These are phyloP conservation scores for Xerocomus brunneocitrinus DNA, from an alignment of 768 basidiomycete species.

Conservation along the genomic window DNA sequence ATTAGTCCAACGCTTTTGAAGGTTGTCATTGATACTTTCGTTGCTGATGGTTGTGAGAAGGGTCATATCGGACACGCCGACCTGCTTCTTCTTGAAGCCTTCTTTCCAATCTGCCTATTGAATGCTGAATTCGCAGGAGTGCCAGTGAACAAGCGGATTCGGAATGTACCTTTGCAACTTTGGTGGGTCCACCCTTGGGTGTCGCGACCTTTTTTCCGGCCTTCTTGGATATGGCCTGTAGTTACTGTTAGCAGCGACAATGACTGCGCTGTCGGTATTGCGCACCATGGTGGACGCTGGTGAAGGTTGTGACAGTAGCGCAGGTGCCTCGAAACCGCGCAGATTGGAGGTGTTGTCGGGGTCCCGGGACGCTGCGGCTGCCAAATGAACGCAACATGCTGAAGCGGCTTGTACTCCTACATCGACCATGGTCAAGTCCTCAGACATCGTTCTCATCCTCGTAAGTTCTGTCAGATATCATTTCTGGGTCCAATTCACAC, in stretches of 20 bases:
- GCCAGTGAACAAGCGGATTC: not conserved
- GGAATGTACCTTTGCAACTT: slow-evolving; percentile 68
- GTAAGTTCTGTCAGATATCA: slow-evolving; percentile 36
- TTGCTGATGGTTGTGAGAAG: slow-evolving; percentile 94
- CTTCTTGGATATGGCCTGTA: slow-evolving; percentile 83
- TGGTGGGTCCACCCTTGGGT: slow-evolving; percentile 53
- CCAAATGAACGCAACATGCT: not conserved
- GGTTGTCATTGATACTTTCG: slow-evolving; percentile 95
- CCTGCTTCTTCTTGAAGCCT: slow-evolving; percentile 99
- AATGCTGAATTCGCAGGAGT: slow-evolving; percentile 7
- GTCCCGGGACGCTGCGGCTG: slow-evolving; percentile 20
- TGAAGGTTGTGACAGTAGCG: not conserved
- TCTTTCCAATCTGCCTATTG: slow-evolving; percentile 97
- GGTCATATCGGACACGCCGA: slow-evolving; percentile 99
- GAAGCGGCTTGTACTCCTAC: not conserved
- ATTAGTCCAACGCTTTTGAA: slow-evolving; percentile 93
- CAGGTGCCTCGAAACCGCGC: slow-evolving; percentile 13
- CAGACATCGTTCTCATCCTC: slow-evolving; percentile 76
- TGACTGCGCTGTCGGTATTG: not conserved
- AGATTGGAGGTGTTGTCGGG: slow-evolving; percentile 12
- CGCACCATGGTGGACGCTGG: slow-evolving; percentile 21
- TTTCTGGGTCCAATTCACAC: not conserved
- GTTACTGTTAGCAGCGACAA: not conserved
- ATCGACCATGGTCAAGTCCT: slow-evolving; percentile 45
- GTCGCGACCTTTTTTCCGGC: slow-evolving; percentile 78